These are phyloP conservation scores for Passalora sequoiae DNA, from an alignment of 2,329 filamentous ascomycete species.

Conservation along the genomic window DNA sequence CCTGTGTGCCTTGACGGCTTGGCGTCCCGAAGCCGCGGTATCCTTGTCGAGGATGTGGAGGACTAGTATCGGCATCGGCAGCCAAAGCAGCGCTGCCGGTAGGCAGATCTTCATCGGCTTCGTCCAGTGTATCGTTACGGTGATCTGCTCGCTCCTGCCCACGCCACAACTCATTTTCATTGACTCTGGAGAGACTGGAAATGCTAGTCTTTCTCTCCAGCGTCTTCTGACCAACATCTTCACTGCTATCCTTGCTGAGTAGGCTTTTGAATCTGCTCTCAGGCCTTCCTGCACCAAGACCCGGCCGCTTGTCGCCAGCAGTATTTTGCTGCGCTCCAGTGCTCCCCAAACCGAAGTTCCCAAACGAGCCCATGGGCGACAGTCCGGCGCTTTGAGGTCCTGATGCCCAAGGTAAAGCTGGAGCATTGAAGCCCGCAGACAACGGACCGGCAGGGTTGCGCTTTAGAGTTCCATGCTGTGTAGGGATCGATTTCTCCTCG, in stretches of 20 bases:
- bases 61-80: constrained; percentile 66
- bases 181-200: constrained; percentile 49
- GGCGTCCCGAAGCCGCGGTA: constrained; percentile 41
- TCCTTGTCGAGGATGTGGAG: constrained; percentile 41
- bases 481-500: constrained; percentile 34
- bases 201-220: constrained; percentile 53
- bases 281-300: constrained; percentile 61
- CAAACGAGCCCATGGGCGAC: constrained; percentile 77
- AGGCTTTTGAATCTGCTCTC: constrained; percentile 84
- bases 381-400: constrained; percentile 56
- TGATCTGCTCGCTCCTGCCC: constrained; percentile 23
- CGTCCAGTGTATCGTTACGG: constrained; percentile 38
- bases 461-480: constrained; percentile 52
- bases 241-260: constrained; percentile 70
- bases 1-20: constrained; percentile 48
- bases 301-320: constrained; percentile 64
- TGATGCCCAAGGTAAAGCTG: constrained; percentile 55
- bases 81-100: constrained; percentile 69
- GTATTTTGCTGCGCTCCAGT: constrained; percentile 42
- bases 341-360: constrained; percentile 68
- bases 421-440: constrained; percentile 44
- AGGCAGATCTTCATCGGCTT: constrained; percentile 64
- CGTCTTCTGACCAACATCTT: constrained; percentile 47
- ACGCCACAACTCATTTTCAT: constrained; percentile 51
- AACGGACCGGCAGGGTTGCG: constrained; percentile 53